Conservation (phyloP, 495 filamentous ascomycete species). For the Aspergillus biplanus region DNA sequence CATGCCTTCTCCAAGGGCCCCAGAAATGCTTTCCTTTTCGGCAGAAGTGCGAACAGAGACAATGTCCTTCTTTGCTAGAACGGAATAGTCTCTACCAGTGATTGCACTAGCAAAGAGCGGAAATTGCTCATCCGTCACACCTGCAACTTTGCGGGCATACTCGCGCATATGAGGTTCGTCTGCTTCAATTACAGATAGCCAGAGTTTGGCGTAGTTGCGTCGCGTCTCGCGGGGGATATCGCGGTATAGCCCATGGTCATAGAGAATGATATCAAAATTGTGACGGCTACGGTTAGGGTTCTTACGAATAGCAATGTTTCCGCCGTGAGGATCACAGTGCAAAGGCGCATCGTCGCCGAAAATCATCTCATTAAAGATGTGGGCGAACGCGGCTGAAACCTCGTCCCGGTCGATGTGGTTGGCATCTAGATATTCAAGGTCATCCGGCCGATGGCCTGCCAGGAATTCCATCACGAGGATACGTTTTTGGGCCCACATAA, state of each 20-base stretch:
- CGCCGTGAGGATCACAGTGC: conserved; percentile 97
- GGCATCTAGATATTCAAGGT: conserved; percentile 81
- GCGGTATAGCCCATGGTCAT: conserved; percentile 96
- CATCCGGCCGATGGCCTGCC: conserved; percentile 83
- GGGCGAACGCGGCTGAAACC: conserved; percentile 87
- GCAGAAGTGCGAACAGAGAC: conserved; percentile 64
- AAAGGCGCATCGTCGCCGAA: conserved; percentile 88
- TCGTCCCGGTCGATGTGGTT: conserved; percentile 93
- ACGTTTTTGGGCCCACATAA: conserved; percentile 85
- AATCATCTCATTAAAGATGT: conserved; percentile 99
- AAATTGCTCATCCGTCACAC: conserved; percentile 89
- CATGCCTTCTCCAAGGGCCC: conserved; percentile 83
- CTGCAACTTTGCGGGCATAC: conserved; percentile 86
- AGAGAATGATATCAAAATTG: conserved; percentile 99
- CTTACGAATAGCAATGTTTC: conserved; percentile 90
- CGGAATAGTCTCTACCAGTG: conserved; percentile 87
- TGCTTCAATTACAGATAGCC: conserved; percentile 91
- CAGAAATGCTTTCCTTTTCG: conserved; percentile 82
- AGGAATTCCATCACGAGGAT: conserved; percentile 97
- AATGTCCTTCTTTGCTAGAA: conserved; percentile 63
- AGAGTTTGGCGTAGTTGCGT: conserved; percentile 93
- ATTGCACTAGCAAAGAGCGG: conserved; percentile 95
- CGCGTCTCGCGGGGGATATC: conserved; percentile 80
- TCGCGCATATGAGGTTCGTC: conserved; percentile 83
- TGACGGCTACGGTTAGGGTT: conserved; percentile 60